Evolutionary conservation across 192 early-diverging fungal species (phyloP), one percentile per base, ranked within the genome.

Genomic region (Lobulomyces angularis): DNA sequence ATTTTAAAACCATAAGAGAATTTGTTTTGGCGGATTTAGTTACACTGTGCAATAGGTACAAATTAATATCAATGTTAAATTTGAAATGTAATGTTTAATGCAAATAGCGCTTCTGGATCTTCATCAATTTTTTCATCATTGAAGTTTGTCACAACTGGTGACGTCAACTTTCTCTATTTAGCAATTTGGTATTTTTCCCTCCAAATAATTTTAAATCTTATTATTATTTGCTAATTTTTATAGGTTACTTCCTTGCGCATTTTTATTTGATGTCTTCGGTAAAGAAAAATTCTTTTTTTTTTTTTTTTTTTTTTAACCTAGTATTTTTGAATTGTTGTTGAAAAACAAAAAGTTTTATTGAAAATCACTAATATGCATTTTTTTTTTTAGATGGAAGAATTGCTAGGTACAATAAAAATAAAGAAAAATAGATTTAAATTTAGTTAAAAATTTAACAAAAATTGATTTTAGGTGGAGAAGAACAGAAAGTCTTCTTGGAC

Each of bases 1-100:
- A 32, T 32, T 12, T 12, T 32, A 32, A 32, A 32, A 32, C 12
- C 12, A 32, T 71, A 27, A 56, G 69, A 23, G 58, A 56, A 36
- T 88, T 91, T 55, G 67, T 80, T 41, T 53, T 84, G 28, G 88
- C 88, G 2, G 88, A 91, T 59, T 62, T 83, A 47, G 82, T 91
- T 41, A 91, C 88, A 2, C 68, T 91, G 8, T 76, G 76, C 41
- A 91, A 18, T 20, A 18, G 38, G 19, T 18, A 8, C 8, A 12
- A 7, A 43, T 8, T 19, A 8, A 6, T 14, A 39, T 6, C 16
- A 37, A 8, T 11, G n/a, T 21, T 48, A 48, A 3, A 37, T 46
- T 25, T 34, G 5, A 4, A 3, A 23, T 11, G 9, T n/a, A 17
- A 17, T 35, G 34, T 6, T 46, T 9, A 32, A 49, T 20, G 27